These are phyloP conservation scores for Aspergillus viridinutans DNA, from an alignment of 2,329 filamentous ascomycete species.

Conservation along the genomic window DNA sequence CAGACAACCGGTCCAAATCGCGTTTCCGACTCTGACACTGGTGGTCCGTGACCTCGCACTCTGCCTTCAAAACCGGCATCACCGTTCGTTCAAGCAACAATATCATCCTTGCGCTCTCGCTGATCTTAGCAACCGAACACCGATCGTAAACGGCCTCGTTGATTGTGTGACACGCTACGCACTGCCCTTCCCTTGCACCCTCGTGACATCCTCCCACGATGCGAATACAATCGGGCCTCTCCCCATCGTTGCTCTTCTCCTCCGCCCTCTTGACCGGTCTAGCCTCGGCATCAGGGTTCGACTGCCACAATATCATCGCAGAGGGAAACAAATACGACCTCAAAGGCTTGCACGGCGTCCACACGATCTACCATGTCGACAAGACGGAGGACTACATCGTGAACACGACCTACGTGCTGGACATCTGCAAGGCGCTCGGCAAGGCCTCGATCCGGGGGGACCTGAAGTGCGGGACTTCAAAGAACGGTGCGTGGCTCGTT, in stretches of 20 bases:
- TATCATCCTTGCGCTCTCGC: neutral
- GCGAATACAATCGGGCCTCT: constrained; percentile 28
- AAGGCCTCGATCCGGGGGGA: constrained; percentile 21
- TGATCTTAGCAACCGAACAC: too few species aligned
- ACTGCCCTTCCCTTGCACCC: neutral
- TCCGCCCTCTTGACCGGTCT: constrained; percentile 23
- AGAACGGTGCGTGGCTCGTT: constrained; percentile 28
- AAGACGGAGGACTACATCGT: constrained; percentile 22
- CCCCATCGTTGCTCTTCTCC: constrained; percentile 23
- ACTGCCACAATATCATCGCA: constrained; percentile 35
- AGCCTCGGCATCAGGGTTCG: constrained; percentile 29
- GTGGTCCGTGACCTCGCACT: neutral
- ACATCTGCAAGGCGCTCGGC: constrained; percentile 32
- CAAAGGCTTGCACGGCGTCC: constrained; percentile 35
- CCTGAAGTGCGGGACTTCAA: constrained; percentile 30
- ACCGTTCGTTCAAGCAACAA: neutral
- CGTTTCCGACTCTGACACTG: neutral
- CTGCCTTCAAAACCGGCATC: neutral
- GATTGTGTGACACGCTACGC: neutral
- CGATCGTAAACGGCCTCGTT: neutral
- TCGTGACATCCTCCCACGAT: constrained; percentile 16
- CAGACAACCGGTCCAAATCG: neutral
- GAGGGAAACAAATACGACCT: constrained; percentile 39
- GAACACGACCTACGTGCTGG: constrained; percentile 36
- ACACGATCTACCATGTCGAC: constrained; percentile 30